Evolutionary conservation across 2,329 filamentous ascomycete species (phyloP).

Genomic region (Colletotrichum sp.): DNA sequence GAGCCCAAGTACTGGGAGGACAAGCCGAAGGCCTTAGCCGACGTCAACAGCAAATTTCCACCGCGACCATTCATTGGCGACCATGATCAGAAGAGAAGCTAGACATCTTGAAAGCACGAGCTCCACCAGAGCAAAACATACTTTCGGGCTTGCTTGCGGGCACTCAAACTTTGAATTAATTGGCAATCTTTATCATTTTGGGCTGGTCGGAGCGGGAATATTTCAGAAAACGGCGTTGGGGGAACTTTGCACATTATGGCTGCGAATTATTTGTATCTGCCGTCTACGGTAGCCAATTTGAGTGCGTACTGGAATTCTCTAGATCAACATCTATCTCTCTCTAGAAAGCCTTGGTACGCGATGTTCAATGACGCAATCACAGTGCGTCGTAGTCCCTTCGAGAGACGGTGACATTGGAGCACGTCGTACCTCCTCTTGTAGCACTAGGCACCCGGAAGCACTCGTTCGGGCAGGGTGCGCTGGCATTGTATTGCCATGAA

Average conservation of each 20-base stretch:
- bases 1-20: neutral
- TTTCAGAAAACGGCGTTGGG: neutral
- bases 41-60: neutral
- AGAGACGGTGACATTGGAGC: neutral
- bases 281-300: neutral
- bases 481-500: slow-evolving; percentile 54
- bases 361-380: neutral
- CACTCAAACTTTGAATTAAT: neutral
- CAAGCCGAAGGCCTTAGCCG: neutral
- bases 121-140: neutral
- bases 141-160: accelerated
- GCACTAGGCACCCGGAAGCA: slow-evolving; percentile 5
- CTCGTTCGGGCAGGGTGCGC: slow-evolving; percentile 8
- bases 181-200: neutral
- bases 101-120: accelerated
- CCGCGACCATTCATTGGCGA: neutral
- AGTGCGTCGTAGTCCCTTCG: neutral
- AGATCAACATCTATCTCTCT: accelerated
- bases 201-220: neutral
- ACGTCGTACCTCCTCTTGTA: neutral
- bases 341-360: accelerated
- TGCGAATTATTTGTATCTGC: neutral
- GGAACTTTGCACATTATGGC: neutral
- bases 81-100: neutral
- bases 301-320: neutral